Percentiles rank a stretch among this genome's conserved stretches.
These are phyloP conservation scores for Acer campestre DNA, from an alignment of 345 rosid species.

Conservation along the genomic window DNA sequence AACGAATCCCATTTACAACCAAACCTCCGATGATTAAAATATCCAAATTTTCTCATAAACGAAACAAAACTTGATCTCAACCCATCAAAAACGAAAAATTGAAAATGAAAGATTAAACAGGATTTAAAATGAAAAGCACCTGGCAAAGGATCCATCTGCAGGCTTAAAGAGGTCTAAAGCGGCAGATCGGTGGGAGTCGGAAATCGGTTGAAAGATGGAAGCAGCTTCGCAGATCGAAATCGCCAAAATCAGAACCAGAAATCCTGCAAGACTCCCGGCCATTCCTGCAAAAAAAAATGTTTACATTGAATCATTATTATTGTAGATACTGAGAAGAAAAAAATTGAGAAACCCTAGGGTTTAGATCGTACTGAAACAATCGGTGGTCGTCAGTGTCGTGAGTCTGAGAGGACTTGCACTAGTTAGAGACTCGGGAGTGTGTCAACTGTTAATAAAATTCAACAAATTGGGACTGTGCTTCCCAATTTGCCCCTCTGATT, in stretches of 20 bases:
- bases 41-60: background rate
- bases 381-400: background rate
- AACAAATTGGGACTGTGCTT: background rate
- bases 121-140: slow-evolving; percentile 47
- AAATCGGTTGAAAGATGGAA: slow-evolving; percentile 71
- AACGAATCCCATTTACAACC: background rate
- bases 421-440: background rate
- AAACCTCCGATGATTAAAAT: background rate
- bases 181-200: slow-evolving; percentile 90
- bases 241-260: slow-evolving; percentile 41
- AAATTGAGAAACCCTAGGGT: slow-evolving; percentile 12
- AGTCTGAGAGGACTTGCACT: slow-evolving; percentile 6
- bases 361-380: slow-evolving; percentile 12
- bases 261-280: slow-evolving; percentile 46
- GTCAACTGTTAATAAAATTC: background rate
- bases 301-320: background rate
- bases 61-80: background rate
- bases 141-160: slow-evolving; percentile 62
- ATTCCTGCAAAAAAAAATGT: slow-evolving; percentile 40
- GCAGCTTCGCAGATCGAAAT: slow-evolving; percentile 61
- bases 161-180: slow-evolving; percentile 72
- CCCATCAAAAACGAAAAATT: background rate
- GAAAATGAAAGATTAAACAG: background rate
- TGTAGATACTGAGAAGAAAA: background rate
- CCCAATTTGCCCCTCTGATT: background rate